Conservation (phyloP, 2,329 filamentous ascomycete species). For the Colletotrichum abscissum region DNA sequence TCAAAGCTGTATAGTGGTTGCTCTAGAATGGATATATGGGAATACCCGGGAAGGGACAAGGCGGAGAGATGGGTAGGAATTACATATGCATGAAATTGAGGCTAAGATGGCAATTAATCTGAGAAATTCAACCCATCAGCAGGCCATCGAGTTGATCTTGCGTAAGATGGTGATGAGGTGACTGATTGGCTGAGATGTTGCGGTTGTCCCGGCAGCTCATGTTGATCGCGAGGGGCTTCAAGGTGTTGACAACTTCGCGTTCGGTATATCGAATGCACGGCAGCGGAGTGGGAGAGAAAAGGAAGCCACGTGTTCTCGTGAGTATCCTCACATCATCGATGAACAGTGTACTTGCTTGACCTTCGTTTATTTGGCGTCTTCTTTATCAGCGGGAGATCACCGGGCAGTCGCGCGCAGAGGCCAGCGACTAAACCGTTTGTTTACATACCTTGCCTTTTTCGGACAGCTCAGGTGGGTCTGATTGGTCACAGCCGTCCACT, state of each 20-base stretch:
- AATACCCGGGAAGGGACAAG: background rate
- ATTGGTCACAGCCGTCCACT: background rate
- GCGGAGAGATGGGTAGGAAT: background rate
- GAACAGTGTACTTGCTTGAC: background rate
- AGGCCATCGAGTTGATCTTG: background rate
- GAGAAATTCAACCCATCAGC: background rate
- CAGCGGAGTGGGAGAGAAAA: background rate
- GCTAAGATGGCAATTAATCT: background rate
- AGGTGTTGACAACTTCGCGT: background rate
- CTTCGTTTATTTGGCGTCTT: background rate
- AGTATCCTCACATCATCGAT: slow-evolving; percentile 13
- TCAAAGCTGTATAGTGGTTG: background rate
- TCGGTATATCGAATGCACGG: background rate
- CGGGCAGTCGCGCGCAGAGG: slow-evolving; percentile 16
- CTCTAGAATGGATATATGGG: background rate
- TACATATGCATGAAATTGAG: background rate
- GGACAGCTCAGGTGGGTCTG: slow-evolving; percentile 21
- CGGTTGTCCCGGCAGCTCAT: slow-evolving; percentile 25
- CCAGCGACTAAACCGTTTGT: slow-evolving; percentile 30
- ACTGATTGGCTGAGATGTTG: background rate
- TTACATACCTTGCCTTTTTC: slow-evolving; percentile 29
- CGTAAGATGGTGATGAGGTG: background rate
- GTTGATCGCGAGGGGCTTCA: background rate
- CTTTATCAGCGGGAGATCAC: slow-evolving; percentile 12
- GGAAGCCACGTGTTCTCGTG: background rate